Evolutionary conservation across 2,329 filamentous ascomycete genomes (phyloP).

Genomic region (Pestalotiopsis sp.): DNA sequence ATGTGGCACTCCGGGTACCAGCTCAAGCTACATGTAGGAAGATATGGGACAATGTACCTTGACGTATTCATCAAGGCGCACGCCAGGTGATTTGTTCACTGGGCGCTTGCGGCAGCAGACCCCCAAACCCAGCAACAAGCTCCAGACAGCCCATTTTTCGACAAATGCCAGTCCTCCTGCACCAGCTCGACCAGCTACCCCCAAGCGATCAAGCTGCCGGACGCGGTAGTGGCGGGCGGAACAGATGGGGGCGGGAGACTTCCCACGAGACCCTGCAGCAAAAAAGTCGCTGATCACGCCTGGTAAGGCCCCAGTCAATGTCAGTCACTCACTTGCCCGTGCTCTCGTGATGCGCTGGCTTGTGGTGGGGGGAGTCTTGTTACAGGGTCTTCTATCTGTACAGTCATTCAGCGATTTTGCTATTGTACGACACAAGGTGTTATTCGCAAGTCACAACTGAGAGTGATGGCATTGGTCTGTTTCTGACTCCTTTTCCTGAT

Average conservation of each 20-base stretch:
- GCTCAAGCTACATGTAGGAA: background rate
- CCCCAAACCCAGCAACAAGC: background rate
- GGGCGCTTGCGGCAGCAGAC: background rate
- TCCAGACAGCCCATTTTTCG: background rate
- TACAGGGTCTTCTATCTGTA: background rate
- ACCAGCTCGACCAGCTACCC: background rate
- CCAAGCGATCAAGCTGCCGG: background rate
- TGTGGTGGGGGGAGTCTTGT: background rate
- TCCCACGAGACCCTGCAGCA: background rate
- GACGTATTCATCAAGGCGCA: background rate
- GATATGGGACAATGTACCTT: background rate
- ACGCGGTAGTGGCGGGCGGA: conserved; percentile 1
- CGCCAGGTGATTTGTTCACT: background rate
- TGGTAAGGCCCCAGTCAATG: background rate
- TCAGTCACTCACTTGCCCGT: background rate
- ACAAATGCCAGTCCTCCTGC: background rate
- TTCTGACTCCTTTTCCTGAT: background rate
- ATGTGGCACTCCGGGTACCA: background rate
- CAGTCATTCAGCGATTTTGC: background rate
- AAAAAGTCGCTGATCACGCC: background rate
- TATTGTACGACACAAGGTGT: too few relatives aligned
- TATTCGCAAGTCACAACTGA: too few relatives aligned
- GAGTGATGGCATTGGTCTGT: background rate
- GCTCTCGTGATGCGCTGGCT: background rate
- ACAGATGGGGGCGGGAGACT: background rate